Evolutionary conservation across 2,329 filamentous ascomycete species (phyloP).

Genomic region (Alternaria sp.): DNA sequence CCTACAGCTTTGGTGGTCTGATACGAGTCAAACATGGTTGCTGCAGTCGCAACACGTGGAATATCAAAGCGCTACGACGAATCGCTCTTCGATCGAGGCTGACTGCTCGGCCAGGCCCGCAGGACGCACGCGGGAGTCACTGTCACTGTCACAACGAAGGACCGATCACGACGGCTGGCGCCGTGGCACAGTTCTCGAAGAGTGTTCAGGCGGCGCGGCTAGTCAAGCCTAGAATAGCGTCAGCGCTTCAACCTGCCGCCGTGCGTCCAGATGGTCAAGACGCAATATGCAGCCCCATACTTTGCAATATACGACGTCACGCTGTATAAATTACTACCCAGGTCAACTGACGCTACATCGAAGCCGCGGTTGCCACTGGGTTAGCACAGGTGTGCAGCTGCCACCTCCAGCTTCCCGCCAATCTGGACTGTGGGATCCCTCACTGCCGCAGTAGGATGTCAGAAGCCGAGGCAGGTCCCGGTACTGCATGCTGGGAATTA

Average conservation of each 20-base stretch:
- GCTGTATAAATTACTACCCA: constrained; percentile 22
- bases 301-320: constrained; percentile 25
- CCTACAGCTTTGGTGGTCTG: not conserved
- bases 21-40: not conserved
- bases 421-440: constrained; percentile 2
- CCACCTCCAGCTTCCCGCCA: constrained; percentile 4
- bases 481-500: not conserved
- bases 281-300: constrained; percentile 30
- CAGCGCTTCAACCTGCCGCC: not conserved
- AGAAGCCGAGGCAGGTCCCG: constrained; percentile 23
- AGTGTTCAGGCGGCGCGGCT: constrained; percentile 7
- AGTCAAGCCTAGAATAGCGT: not conserved
- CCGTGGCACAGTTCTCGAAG: constrained; percentile 16
- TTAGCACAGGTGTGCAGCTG: not conserved
- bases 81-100: not conserved
- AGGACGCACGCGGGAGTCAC: not conserved
- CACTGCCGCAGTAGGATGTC: constrained; percentile 18
- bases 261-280: constrained; percentile 8
- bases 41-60: not conserved
- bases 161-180: constrained; percentile 10
- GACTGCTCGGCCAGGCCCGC: not conserved
- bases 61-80: not conserved
- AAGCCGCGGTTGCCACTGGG: constrained; percentile 8
- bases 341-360: constrained; percentile 22
- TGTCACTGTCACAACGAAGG: not conserved